Evolutionary conservation across 2,329 filamentous ascomycete species (phyloP), one percentile per base, ranked within the genome.

Genomic region (Neocatenulostroma microsporum): DNA sequence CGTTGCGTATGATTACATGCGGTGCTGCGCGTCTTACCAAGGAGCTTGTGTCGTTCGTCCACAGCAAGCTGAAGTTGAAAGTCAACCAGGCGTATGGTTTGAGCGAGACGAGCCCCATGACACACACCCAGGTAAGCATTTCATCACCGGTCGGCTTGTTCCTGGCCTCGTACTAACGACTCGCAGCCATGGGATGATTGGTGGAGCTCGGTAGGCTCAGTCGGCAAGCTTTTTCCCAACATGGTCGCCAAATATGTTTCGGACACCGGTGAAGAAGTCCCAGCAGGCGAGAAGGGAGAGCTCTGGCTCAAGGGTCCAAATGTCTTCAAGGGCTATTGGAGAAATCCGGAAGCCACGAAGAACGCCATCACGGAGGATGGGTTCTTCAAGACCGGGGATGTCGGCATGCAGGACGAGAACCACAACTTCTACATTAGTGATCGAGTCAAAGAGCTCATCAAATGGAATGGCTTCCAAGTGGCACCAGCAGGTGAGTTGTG

Each of bases 1-100:
- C 74, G 4, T 55, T 95, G 19, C 80, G 82, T 33, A 88, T 87
- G 76, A 71, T 94, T 67, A 91, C 87, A 60, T 87, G 77, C 0
- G 88, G 84, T n/a, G 88, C 87, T 0, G 88, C 88, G 0, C 88
- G 88, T 0, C 66, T 95, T 24, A 88, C 85, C 0, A 68, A 70
- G 18, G 86, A 94, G 45, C 72, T 95, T 3, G 82, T 89, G 1
- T 76, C 85, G 37, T 73, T 77, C 5, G 76, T 93, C 2, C 83
- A 84, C 67, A 62, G 74, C 17, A 76, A 86, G 8, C 73, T 89
- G 39, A 78, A 78, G 34, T 70, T 93, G 21, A 80, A 81, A 5
- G 78, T 94, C 42, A 94, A 94, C 67, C 88, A 95, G 62, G 88
- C 84, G 10, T 95, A 94, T 54, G 88, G 88, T 0, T 70, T 95